phyloP scores from a whole-genome alignment of 306 rosid species.

The Cotoneaster glaucophyllus region DNA sequence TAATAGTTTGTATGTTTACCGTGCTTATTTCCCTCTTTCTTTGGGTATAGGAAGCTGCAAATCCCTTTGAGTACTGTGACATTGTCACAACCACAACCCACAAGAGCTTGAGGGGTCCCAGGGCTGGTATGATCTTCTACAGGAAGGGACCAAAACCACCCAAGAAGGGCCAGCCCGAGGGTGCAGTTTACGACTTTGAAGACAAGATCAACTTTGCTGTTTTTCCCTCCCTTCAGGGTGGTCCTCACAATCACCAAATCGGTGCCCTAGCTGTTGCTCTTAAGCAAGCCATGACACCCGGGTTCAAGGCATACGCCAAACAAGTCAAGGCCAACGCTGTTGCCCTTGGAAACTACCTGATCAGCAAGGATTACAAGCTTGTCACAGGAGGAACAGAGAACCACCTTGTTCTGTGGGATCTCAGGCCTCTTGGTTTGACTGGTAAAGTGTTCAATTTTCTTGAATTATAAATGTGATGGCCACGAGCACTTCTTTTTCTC shows the following conservation, averaged over 20 bases:
- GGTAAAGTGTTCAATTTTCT: conserved; percentile 33
- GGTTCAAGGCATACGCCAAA: conserved; percentile 80
- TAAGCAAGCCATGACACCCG: conserved; percentile 68
- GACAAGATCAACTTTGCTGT: conserved; percentile 93
- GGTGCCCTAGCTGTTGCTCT: conserved; percentile 94
- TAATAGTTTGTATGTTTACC: background rate
- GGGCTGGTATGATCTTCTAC: conserved; percentile 96
- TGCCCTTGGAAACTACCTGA: conserved; percentile 76
- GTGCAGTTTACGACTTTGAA: conserved; percentile 75
- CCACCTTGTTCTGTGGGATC: conserved; percentile 98
- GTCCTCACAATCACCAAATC: conserved; percentile 97
- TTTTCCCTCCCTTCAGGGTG: conserved; percentile 94
- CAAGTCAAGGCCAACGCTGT: conserved; percentile 96
- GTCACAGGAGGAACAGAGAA: conserved; percentile 96
- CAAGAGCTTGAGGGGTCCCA: conserved; percentile 91
- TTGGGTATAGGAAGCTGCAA: conserved; percentile 61
- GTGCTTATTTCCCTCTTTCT: background rate
- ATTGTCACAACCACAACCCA: conserved; percentile 91
- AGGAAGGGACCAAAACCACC: conserved; percentile 88
- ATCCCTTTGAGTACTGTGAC: conserved; percentile 85
- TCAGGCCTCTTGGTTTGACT: conserved; percentile 90
- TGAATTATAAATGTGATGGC: background rate
- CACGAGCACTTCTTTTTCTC: background rate
- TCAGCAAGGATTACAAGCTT: conserved; percentile 76
- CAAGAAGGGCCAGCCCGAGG: conserved; percentile 93